Evolutionary conservation across 805 yeast species (phyloP), one percentile per base, ranked within the genome.

Genomic region (Candida krabiensis): DNA sequence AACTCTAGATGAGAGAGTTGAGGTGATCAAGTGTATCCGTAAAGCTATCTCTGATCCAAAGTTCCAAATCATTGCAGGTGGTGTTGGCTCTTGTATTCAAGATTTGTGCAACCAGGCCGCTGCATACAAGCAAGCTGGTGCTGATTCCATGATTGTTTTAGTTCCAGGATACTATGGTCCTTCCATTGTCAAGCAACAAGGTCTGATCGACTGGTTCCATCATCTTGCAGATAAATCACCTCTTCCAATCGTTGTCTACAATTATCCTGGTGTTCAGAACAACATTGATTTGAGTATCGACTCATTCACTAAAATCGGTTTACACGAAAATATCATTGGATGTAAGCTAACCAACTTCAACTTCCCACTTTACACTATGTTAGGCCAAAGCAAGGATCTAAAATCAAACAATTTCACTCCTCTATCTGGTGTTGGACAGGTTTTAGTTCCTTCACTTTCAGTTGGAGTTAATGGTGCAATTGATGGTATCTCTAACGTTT

Each of bases 271-370:
- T n/a, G 73, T 68, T 15, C 60, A 67, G 38, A 69, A 68, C 53
- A 56, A 58, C 36, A 58, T 70, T 30, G 51, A 49, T 38, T 57
- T 71, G 31, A 52, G 55, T 16, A 64, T 68, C 14, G 57, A 52
- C 30, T 66, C 73, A 15, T 55, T 69, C 46, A 60, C 50, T 32
- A 61, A 58, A 39, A 64, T 73, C 29, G 65, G 72, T 28, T 64
- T 60, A 17, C 73, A 69, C 47, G 59, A 63, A 38, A 71, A 69
- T 51, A 66, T 69, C 38, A 67, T 72, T 25, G 80, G 80, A 12
- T 62, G 69, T 44, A 75, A 75, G 56, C 61, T 75, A 39, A 68
- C 78, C n/a, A 75, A 75, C 53, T 72, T 69, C 28, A 73, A 76
- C 51, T 65, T 75, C 27, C 63, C 76, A 12, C 63, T 66, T 30